Evolutionary conservation across 179 eudicot genomes (phyloP), one percentile per base, ranked within the genome.

Genomic region (Heliamphora pulchella): DNA sequence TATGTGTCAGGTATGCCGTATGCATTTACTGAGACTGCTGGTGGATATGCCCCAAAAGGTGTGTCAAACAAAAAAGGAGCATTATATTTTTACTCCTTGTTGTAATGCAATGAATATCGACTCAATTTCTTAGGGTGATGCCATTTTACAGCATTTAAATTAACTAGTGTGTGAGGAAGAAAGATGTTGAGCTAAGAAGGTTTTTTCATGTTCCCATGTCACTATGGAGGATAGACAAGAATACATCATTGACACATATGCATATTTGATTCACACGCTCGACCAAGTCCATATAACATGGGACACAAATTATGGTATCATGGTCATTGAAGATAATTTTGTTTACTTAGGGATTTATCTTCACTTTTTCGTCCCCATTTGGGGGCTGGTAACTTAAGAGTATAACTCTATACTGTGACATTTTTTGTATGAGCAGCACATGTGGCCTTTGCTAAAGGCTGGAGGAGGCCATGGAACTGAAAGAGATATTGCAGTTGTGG

Each of bases 381-480:
- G 41, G 48, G 18, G 48, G 2, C 48, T 67, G 8, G 46, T 13
- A 20, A 31, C 31, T 39, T 41, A 11, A 44, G 5, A 6, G 1
- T 46, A 22, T 75, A 61, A 63, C 1, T 55, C 22, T 43, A 54
- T 54, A 4, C n/a, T 17, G 9, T 66, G 8, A 31, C 31, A 31
- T 59, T 76, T 66, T 79, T 74, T 68, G 39, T 76, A 79, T 79
- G 82, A 59, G 66, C 91, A 96, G 97, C 99, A 96, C 82, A 88
- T 96, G 94, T 91, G 98, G 99, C 98, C 99, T 58, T 88, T 94
- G 82, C 88, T 96, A 65, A 96, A 91, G 85, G 86, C 17, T 43
- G 97, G 98, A 83, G 94, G 94, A 61, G 92, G 88, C 54, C 68
- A 76, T 41, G 92, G 92, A 50, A 83, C 91, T 68, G 83, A 78